phyloP scores from a whole-genome alignment of 2,329 filamentous ascomycete species.

The Thielaviopsis euricoi region DNA sequence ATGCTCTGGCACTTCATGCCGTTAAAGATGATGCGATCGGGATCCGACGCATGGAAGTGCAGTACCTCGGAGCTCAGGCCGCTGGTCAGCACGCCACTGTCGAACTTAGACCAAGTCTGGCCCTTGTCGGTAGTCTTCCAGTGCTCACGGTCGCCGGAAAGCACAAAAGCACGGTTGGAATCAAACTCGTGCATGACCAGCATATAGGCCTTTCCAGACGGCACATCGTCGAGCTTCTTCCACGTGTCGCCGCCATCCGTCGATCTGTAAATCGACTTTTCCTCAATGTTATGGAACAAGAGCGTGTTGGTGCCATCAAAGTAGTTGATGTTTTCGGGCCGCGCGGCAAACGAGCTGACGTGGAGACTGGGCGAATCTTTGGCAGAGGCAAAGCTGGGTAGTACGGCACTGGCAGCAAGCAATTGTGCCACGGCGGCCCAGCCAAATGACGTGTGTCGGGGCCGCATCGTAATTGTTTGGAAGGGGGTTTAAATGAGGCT shows the following conservation, averaged over 20 bases:
- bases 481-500: not conserved
- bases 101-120: constrained; percentile 63
- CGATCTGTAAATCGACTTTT: constrained; percentile 58
- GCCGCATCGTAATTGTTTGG: constrained; percentile 6
- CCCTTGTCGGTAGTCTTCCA: constrained; percentile 75
- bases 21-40: constrained; percentile 74
- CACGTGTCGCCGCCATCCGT: constrained; percentile 66
- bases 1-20: constrained; percentile 50
- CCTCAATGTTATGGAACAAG: constrained; percentile 51
- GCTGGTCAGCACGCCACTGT: constrained; percentile 41
- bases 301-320: constrained; percentile 80
- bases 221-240: constrained; percentile 47
- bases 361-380: constrained; percentile 51
- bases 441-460: constrained; percentile 5
- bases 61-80: constrained; percentile 35
- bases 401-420: constrained; percentile 3
- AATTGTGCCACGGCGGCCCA: constrained; percentile 8
- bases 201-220: constrained; percentile 42
- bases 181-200: constrained; percentile 69
- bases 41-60: constrained; percentile 68
- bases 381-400: constrained; percentile 19
- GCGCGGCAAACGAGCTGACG: constrained; percentile 46
- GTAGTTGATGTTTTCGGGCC: constrained; percentile 60
- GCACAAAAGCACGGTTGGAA: constrained; percentile 59
- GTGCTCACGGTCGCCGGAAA: constrained; percentile 54